A percentile compares a stretch with the other conserved stretches of the same genome.
Conservation (phyloP, 2,329 filamentous ascomycete genomes). For the Neonectria faginata region DNA sequence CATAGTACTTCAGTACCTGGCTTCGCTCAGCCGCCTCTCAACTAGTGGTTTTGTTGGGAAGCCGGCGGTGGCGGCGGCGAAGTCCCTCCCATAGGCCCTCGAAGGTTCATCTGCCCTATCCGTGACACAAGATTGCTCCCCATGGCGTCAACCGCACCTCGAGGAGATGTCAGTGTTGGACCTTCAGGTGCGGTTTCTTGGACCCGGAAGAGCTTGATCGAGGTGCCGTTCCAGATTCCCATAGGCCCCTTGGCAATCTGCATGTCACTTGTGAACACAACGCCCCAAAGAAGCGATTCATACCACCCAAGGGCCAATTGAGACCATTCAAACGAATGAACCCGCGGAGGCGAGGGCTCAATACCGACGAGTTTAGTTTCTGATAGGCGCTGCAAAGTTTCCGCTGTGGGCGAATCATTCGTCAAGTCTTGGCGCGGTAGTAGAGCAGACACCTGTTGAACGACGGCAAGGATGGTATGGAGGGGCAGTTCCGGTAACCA, state of each 20-base stretch:
- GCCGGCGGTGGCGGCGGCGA: slow-evolving; percentile 28
- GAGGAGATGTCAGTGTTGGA: slow-evolving; percentile 83
- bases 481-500: slow-evolving; percentile 94
- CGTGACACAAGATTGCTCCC: slow-evolving; percentile 89
- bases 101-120: slow-evolving; percentile 83
- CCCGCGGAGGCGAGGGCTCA: slow-evolving; percentile 78
- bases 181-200: slow-evolving; percentile 85
- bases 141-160: slow-evolving; percentile 92
- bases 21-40: slow-evolving; percentile 10
- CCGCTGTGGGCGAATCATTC: slow-evolving; percentile 57
- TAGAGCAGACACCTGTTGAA: slow-evolving; percentile 72
- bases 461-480: slow-evolving; percentile 84
- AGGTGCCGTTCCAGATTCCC: slow-evolving; percentile 93
- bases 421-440: slow-evolving; percentile 64
- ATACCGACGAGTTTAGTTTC: slow-evolving; percentile 75
- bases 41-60: slow-evolving; percentile 26
- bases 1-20: not conserved
- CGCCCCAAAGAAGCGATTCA: slow-evolving; percentile 92
- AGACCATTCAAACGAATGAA: slow-evolving; percentile 96
- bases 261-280: slow-evolving; percentile 92
- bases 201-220: slow-evolving; percentile 88
- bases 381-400: slow-evolving; percentile 66
- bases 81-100: slow-evolving; percentile 53
- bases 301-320: slow-evolving; percentile 93
- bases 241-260: slow-evolving; percentile 86